These are phyloP conservation scores for Davidsoniella virescens DNA, from an alignment of 2,329 filamentous ascomycete genomes.

Conservation along the genomic window DNA sequence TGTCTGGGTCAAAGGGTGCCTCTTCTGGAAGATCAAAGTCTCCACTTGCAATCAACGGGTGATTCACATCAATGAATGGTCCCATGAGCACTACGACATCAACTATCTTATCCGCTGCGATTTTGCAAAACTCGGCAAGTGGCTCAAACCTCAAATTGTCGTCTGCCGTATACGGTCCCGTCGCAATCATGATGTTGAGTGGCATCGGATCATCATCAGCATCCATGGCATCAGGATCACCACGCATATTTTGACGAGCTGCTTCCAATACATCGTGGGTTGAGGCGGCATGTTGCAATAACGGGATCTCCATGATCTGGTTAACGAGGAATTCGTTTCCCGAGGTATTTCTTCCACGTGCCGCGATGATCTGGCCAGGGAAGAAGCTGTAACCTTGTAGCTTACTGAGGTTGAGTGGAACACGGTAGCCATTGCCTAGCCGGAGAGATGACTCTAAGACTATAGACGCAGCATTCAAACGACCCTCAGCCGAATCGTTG, in stretches of 20 bases:
- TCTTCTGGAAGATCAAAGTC: slow-evolving; percentile 63
- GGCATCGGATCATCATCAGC: slow-evolving; percentile 35
- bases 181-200: slow-evolving; percentile 59
- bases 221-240: slow-evolving; percentile 46
- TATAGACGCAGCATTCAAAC: slow-evolving; percentile 68
- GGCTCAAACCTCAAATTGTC: slow-evolving; percentile 85
- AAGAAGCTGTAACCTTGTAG: slow-evolving; percentile 67
- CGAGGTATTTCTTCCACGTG: slow-evolving; percentile 73
- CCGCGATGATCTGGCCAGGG: slow-evolving; percentile 81
- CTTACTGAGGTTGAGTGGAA: slow-evolving; percentile 61
- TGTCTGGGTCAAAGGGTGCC: slow-evolving; percentile 53
- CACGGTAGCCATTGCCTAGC: slow-evolving; percentile 64
- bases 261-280: slow-evolving; percentile 45
- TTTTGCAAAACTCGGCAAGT: slow-evolving; percentile 62
- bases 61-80: slow-evolving; percentile 82
- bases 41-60: slow-evolving; percentile 68
- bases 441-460: slow-evolving; percentile 78
- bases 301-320: slow-evolving; percentile 58
- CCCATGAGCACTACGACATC: slow-evolving; percentile 70
- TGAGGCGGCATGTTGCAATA: slow-evolving; percentile 60
- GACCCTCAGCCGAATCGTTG: slow-evolving; percentile 73
- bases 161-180: slow-evolving; percentile 84
- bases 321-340: slow-evolving; percentile 68
- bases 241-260: slow-evolving; percentile 52
- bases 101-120: slow-evolving; percentile 56